phyloP scores from a whole-genome alignment of 805 yeast genomes.

The Kodamaea leandrae region DNA sequence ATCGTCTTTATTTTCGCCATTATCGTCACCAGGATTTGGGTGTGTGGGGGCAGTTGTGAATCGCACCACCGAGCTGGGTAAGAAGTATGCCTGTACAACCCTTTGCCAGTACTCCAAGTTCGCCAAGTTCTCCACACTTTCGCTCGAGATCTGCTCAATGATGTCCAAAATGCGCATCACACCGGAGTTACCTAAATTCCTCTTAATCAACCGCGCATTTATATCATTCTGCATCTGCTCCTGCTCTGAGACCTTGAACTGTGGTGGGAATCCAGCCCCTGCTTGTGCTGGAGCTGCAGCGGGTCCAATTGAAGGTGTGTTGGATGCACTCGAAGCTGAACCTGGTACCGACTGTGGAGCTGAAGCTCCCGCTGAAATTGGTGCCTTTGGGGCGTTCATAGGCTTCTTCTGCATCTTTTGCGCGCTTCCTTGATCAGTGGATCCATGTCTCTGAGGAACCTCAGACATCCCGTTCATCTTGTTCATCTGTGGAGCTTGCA shows the following conservation, averaged over 20 bases:
- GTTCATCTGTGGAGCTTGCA: slow-evolving; percentile 6
- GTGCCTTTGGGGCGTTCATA: slow-evolving; percentile 2
- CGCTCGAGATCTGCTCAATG: slow-evolving; percentile 38
- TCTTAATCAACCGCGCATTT: slow-evolving; percentile 33
- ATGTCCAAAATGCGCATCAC: slow-evolving; percentile 39
- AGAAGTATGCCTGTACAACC: slow-evolving; percentile 30
- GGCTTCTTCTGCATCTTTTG: slow-evolving; percentile 9
- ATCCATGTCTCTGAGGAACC: slow-evolving; percentile 3
- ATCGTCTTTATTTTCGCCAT: slow-evolving; percentile 4
- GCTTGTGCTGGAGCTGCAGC: not conserved
- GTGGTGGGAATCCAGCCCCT: slow-evolving; percentile 1
- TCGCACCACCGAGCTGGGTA: slow-evolving; percentile 30
- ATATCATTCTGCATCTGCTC: slow-evolving; percentile 25
- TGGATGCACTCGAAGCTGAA: not conserved
- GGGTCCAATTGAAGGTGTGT: not conserved
- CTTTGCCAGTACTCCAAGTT: slow-evolving; percentile 38
- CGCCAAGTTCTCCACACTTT: slow-evolving; percentile 26
- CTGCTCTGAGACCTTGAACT: slow-evolving; percentile 7
- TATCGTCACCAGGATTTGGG: slow-evolving; percentile 9
- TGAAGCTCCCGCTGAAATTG: slow-evolving; percentile 1
- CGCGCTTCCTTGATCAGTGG: slow-evolving; percentile 1
- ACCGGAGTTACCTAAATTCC: slow-evolving; percentile 44
- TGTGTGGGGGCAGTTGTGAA: slow-evolving; percentile 23
- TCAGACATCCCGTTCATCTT: slow-evolving; percentile 14
- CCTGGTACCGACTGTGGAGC: not conserved